Base-by-base conservation (phyloP, 306 rosid genomes). In the Echinosophora koreensis region DNA sequence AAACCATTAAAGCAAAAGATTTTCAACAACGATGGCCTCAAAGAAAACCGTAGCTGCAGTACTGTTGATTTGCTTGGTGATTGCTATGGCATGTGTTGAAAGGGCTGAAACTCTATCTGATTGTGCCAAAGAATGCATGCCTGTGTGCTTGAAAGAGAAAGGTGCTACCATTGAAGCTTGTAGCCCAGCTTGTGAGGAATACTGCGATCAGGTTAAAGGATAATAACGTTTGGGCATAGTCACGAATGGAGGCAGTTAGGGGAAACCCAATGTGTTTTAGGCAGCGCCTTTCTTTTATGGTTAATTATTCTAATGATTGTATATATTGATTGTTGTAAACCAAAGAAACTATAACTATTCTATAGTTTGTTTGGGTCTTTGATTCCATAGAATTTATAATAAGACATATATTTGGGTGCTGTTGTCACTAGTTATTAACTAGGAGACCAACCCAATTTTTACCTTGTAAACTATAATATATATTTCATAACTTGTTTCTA, bases 71-170 rank as follows among this genome's bases (percentile, higher is more conserved):
- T 75, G 79, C 13, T 50, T 62, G 86, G 75, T 82, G 47, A 58
- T 84, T 18, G 58, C 72, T 0, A 50, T 73, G 76, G 75, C 76
- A 1, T 56, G 37, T 58, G 64, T 62, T 47, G 18, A 44, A 10
- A 56, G 13, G 4, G 47, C 73, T 3, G 80, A 79, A 54, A 69
- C 86, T 2, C 57, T 84, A 3, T 22, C 87, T 0, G 59, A 58
- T 1, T 87, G 93, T 64, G 80, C 84, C 5, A 73, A 78, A 70
- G 39, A 69, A 27, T 88, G 89, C 83, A 84, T 84, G 90, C 90
- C 90, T 10, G 88, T 84, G 39, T 90, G 95, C 74, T 28, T 84
- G 55, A 73, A 69, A 55, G 84, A 84, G 68, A 12, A 68, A 1
- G 90, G 85, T 8, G 79, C 90, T 4, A 82, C 84, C 58, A 32